Evolutionary conservation across 2,329 filamentous ascomycete genomes (phyloP).

Genomic region (Aspergillus brunneoviolaceus): DNA sequence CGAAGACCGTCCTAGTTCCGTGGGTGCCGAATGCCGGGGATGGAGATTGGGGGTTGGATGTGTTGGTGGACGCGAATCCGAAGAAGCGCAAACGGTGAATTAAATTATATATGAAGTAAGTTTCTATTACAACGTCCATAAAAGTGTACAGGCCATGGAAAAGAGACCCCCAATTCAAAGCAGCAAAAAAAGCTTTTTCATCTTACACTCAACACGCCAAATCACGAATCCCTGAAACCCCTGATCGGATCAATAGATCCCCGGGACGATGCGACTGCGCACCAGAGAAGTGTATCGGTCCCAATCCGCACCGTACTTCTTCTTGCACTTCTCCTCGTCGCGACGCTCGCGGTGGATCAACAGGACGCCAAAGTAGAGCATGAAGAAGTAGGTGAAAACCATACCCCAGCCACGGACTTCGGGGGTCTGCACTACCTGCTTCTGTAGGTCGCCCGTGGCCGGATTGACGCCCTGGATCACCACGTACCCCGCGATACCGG

Average conservation of each 20-base stretch:
- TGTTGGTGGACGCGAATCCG: conserved; percentile 28
- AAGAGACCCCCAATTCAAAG: not conserved
- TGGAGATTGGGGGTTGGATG: conserved; percentile 38
- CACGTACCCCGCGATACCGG: conserved; percentile 77
- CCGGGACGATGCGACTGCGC: conserved; percentile 77
- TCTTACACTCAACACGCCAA: too few relatives aligned
- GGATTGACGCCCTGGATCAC: conserved; percentile 55
- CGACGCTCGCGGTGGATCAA: conserved; percentile 81
- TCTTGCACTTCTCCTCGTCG: conserved; percentile 86
- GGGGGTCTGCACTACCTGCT: conserved; percentile 70
- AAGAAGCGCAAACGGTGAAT: conserved; percentile 30
- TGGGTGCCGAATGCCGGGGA: conserved; percentile 42
- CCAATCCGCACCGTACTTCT: conserved; percentile 94
- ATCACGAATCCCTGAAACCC: too few relatives aligned
- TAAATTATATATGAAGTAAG: not conserved
- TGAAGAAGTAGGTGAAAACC: conserved; percentile 89
- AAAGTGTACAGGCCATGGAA: not conserved
- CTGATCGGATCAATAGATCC: conserved; percentile 63
- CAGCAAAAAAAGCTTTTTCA: too few relatives aligned
- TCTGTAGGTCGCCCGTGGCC: conserved; percentile 62
- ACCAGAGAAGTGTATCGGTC: conserved; percentile 82
- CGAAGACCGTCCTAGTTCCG: conserved; percentile 33
- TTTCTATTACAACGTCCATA: not conserved
- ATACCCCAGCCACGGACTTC: conserved; percentile 79
- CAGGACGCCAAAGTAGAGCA: conserved; percentile 85